phyloP scores from a whole-genome alignment of 2,329 filamentous ascomycete genomes.

The Pezizomycotina sp. region DNA sequence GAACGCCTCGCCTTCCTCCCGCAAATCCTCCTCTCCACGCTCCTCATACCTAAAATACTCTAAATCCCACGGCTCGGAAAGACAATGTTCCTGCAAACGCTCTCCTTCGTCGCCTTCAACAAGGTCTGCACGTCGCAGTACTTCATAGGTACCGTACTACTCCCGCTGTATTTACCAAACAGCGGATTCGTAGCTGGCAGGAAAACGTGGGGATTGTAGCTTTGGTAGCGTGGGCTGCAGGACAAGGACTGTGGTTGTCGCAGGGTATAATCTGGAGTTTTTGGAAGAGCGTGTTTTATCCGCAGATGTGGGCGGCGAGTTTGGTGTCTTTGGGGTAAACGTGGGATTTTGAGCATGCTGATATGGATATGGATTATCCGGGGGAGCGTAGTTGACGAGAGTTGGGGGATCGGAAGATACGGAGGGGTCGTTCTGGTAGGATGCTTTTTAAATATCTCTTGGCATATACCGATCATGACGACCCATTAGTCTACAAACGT shows the following conservation, averaged over 20 bases:
- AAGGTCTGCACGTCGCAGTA: constrained; percentile 98
- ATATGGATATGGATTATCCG: no score
- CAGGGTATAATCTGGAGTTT: constrained; percentile 63
- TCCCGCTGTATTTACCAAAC: constrained; percentile 73
- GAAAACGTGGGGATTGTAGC: constrained; percentile 46
- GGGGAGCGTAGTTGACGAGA: no score
- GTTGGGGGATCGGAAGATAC: no score
- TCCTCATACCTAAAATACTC: constrained; percentile 57
- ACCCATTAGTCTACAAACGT: no score
- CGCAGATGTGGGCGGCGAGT: constrained; percentile 62
- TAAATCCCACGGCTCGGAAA: constrained; percentile 67
- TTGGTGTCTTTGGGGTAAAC: constrained; percentile 72
- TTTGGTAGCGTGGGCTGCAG: constrained; percentile 53
- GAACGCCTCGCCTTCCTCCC: constrained; percentile 80
- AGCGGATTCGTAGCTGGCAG: constrained; percentile 62
- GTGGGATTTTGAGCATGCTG: constrained; percentile 73
- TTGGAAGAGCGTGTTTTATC: constrained; percentile 72
- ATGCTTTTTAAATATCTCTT: no score
- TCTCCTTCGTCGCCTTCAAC: constrained; percentile 94
- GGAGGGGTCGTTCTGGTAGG: no score
- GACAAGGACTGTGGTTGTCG: constrained; percentile 61
- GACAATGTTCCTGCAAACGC: constrained; percentile 86
- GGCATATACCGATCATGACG: no score
- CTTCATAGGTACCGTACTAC: constrained; percentile 85
- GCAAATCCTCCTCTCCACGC: constrained; percentile 62